Base-by-base conservation (phyloP, 768 basidiomycete genomes). In the Psilocybe azurescens region DNA sequence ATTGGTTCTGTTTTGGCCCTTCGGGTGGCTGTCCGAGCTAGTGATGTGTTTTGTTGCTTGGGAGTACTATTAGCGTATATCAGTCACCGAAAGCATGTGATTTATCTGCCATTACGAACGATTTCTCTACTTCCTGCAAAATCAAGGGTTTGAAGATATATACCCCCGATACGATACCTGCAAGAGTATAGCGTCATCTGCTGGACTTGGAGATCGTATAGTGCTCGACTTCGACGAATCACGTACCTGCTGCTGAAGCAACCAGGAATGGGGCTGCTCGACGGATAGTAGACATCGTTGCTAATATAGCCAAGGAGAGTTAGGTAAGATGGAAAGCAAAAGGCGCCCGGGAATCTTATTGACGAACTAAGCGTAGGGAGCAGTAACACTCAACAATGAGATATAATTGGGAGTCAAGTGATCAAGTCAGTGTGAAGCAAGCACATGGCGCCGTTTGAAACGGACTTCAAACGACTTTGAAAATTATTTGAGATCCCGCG, bases 81-180 rank as follows among this genome's bases (percentile, higher is more conserved):
- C 58, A 71, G 59, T 54, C 28, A 48, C 47, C 53, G 63, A 54
- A 32, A 32, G 50, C 46, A 63, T 24, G 30, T 56, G 44, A 58
- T 53, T 50, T 57, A 50, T 48, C 49, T 46, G 32, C 46, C 50
- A 47, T 53, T 57, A 69, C 73, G 53, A 58, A 71, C 69, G 58
- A 54, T 57, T 70, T 59, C 41, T 62, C 51, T 41, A 55, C 46
- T 61, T 71, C 68, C 46, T 73, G 60, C 39, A 70, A 53, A 18
- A 82, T 67, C 60, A 81, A 65, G 4, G 88, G 88, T 67, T 83
- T 81, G 75, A 90, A 90, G 56, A 89, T 86, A 70, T 90, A 89
- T 20, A 88, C 70, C 8, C 89, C 89, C 11, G 89, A 89, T 29
- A 79, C 65, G 54, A 88, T 71, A 32, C 89, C 89, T 90, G 63